Evolutionary conservation across 768 basidiomycete genomes (phyloP).

Genomic region (Hygrophoropsis aurantiaca): DNA sequence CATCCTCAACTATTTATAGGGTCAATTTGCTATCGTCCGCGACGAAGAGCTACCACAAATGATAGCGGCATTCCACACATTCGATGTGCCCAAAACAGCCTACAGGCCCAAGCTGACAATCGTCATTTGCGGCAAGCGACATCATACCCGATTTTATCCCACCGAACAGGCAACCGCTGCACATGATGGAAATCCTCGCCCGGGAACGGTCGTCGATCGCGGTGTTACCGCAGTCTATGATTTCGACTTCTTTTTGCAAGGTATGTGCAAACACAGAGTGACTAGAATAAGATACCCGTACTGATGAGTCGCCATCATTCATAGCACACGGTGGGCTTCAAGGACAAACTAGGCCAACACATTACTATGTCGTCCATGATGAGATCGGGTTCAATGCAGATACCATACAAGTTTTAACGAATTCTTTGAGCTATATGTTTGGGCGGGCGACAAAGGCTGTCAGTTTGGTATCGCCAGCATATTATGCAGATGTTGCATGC

Average conservation of each 20-base stretch:
- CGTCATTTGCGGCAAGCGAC: constrained; percentile 57
- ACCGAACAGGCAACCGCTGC: constrained; percentile 43
- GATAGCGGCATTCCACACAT: constrained; percentile 38
- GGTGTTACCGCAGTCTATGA: constrained; percentile 55
- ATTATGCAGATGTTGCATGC: constrained; percentile 49
- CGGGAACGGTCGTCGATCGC: constrained; percentile 55
- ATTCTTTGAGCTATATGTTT: constrained; percentile 55
- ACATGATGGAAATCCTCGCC: constrained; percentile 47
- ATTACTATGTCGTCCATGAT: constrained; percentile 56
- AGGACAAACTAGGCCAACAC: constrained; percentile 50
- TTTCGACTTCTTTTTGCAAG: constrained; percentile 57
- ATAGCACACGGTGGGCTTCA: constrained; percentile 46
- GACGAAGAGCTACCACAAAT: constrained; percentile 45
- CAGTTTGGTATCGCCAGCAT: constrained; percentile 36
- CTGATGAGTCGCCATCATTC: neutral
- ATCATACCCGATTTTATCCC: constrained; percentile 58
- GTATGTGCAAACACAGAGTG: too few species aligned
- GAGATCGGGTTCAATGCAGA: constrained; percentile 51
- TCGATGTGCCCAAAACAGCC: constrained; percentile 30
- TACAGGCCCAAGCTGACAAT: constrained; percentile 52
- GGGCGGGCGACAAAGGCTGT: constrained; percentile 55
- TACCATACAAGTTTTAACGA: constrained; percentile 53
- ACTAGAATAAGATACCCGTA: neutral
- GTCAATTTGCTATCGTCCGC: constrained; percentile 49
- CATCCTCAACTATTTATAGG: constrained; percentile 28